Percentiles rank a stretch among this genome's conserved stretches.
These are phyloP conservation scores for Centrapalus pauciflorus DNA, from an alignment of 129 eudicot species.

Conservation along the genomic window DNA sequence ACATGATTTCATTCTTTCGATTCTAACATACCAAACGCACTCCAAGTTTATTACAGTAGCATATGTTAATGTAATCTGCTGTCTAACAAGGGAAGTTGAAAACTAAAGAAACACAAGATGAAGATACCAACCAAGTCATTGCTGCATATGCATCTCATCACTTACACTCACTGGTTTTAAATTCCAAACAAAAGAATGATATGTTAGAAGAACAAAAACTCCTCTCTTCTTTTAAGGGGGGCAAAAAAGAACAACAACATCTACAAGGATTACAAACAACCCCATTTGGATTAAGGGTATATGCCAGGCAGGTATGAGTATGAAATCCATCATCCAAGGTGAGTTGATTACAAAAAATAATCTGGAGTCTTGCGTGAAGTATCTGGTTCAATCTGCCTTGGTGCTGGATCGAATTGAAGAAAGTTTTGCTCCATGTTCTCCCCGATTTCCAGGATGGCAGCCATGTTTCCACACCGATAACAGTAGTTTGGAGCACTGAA, in stretches of 20 bases:
- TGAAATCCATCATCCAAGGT: background rate
- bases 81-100: background rate
- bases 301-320: no score
- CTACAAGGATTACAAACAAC: conserved; percentile 63
- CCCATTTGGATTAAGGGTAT: conserved; percentile 18
- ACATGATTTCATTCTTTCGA: no score
- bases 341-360: conserved; percentile 72
- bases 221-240: conserved; percentile 9
- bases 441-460: conserved; percentile 83
- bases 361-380: conserved; percentile 93
- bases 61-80: conserved; percentile 1
- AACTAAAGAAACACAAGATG: background rate
- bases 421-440: conserved; percentile 94
- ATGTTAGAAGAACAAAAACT: conserved; percentile 46
- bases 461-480: conserved; percentile 89
- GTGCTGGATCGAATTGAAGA: conserved; percentile 95
- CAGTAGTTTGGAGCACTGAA: conserved; percentile 91
- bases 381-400: conserved; percentile 92
- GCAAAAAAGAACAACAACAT: conserved; percentile 37
- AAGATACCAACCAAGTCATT: background rate
- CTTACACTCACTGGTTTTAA: conserved; percentile 13
- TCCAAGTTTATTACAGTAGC: no score
- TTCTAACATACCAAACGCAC: no score
- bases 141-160: conserved; percentile 12
- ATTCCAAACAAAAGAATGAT: conserved; percentile 59